Evolutionary conservation across 148 eudicot species (phyloP), one percentile per base, ranked within the genome.

Genomic region (Tetragonia tetragonoides): DNA sequence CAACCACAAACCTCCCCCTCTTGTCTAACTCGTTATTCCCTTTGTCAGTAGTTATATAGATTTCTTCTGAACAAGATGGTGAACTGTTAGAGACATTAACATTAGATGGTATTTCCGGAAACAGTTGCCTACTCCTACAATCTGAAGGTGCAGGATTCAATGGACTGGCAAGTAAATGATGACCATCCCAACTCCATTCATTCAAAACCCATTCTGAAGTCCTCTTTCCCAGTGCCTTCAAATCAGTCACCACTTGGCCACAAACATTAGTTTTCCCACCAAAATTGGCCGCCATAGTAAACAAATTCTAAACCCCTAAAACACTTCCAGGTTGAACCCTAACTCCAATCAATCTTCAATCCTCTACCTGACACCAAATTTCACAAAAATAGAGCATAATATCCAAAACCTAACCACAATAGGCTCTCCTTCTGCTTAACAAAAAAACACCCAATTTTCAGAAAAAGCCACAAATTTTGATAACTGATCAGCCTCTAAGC

Each of bases 161-260:
- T 0, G 91, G 90, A 70, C 82, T 81, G 24, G 96, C 99, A 18
- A 81, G 77, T 70, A 89, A 88, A 74, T 83, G 78, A 89, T 91
- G 88, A 41, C 96, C 88, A 85, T 95, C 97, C 99, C 99, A 95
- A 81, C 82, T 91, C 97, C 99, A 95, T 74, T 95, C 91, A 84
- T 91, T 92, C 79, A 92, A 90, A 84, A 92, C 96, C 99, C 99
- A 95, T 78, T 95, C 99, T 64, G 87, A 74, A 66, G 71, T 82
- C 86, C 79, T 91, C 84, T 92, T 89, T 65, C 95, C 96, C 41
- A 82, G 77, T 3, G 86, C 85, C 79, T 86, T 86, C 81, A 81
- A 64, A 60, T 85, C 84, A 12, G 89, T 70, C 73, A 85, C 78
- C 77, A 88, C 84, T 10, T 88, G 87, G 23, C 86, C 92, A 81